Base-by-base conservation (phyloP, 345 rosid genomes). In the Passiflora organensis region DNA sequence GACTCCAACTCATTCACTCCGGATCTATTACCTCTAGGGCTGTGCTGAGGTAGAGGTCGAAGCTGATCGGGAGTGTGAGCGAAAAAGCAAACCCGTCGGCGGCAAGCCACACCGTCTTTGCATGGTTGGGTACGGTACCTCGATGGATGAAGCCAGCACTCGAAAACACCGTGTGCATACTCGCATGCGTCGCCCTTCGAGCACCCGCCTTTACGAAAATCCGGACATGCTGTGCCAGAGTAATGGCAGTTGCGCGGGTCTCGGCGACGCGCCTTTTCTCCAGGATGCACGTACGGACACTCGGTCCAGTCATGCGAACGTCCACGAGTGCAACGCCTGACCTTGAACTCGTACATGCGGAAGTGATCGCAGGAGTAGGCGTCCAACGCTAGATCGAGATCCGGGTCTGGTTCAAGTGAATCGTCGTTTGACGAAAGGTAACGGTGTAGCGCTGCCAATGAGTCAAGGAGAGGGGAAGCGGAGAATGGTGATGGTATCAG, bases 231-330 rank as follows among this genome's bases (percentile, higher is more conserved):
- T 1, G 82, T 67, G 25, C 91, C 83, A n/a, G 72, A 62, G 76
- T 91, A 91, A 21, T 60, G 72, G 59, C 74, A 58, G 63, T 64
- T 78, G 11, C 88, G 82, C 15, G 96, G 98, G 59, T 91, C 98
- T 10, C 96, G 79, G 10, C 98, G 87, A 65, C 83, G 84, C 15
- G 98, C 96, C 73, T 84, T 91, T 75, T 91, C 98, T 9, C 93
- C 88, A 0, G 83, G 83, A 72, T 86, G 98, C 0, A 95, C 93
- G 66, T 74, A 91, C 1, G 98, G 98, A 51, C 98, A 86, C 46
- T 88, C 86, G 0, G 85, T 91, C 98, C 95, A 88, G 81, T 91
- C 95, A 70, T 88, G 98, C 71, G 86, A 76, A 9, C 83, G 70
- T 20, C 74, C 81, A 28, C 90, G 70, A 1, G 81, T 73, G 68